These are phyloP conservation scores for Solanum chiquidenum DNA, from an alignment of 257 asterid species.

Conservation along the genomic window DNA sequence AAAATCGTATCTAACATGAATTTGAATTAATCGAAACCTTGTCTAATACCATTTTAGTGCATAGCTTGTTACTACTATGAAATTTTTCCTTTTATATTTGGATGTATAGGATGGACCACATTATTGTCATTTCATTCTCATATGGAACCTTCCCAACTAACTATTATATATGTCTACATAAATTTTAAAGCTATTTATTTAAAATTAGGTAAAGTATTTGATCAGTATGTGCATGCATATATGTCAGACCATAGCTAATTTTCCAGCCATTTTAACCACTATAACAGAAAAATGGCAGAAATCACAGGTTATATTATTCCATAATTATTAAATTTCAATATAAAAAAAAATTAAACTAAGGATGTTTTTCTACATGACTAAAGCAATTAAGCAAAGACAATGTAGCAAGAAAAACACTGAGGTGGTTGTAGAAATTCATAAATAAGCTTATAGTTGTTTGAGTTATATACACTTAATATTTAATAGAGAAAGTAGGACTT, in stretches of 20 bases:
- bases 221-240: neutral
- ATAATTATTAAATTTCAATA: neutral
- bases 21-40: neutral
- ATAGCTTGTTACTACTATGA: neutral
- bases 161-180: neutral
- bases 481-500: too few species aligned
- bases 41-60: neutral
- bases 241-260: neutral
- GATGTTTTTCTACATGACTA: neutral
- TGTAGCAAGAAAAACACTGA: neutral
- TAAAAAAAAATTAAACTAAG: too few species aligned
- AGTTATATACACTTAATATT: neutral
- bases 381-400: neutral
- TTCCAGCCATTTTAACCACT: neutral
- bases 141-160: constrained; percentile 7
- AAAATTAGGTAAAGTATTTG: constrained; percentile 4
- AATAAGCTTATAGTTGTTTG: too few species aligned
- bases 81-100: neutral
- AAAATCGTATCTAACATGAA: neutral
- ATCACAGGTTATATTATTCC: neutral
- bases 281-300: neutral
- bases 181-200: constrained; percentile 1
- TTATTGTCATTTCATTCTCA: constrained; percentile 4
- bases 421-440: neutral
- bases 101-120: constrained; percentile 27